Evolutionary conservation across 2,329 filamentous ascomycete genomes (phyloP), one percentile per base, ranked within the genome.

Genomic region (Ophiostoma sp.): DNA sequence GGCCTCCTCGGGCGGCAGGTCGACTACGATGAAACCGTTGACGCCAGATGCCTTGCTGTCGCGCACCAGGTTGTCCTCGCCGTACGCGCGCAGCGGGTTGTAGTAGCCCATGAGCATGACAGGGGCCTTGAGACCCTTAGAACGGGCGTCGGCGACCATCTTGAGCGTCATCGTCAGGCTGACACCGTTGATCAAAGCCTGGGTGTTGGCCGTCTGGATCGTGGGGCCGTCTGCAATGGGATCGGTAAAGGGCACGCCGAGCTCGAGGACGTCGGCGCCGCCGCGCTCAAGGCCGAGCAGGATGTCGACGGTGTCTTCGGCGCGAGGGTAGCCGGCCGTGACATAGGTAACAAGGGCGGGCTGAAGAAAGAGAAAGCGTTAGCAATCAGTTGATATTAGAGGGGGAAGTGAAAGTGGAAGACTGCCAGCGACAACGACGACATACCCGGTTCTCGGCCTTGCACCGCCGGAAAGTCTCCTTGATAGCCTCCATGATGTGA

Each of bases 61-160:
- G 78, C 90, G 87, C 72, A 99, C 86, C 82, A 98, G 90, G 75
- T 88, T 89, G 84, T 97, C 94, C 84, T 99, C 96, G 71, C 96
- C 96, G 81, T 98, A 99, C 79, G 92, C 93, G 75, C 98, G 86
- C 75, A 98, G 87, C 0, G 96, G 96, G 85, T 99, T 99, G 85
- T 97, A 99, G 88, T 99, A 99, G 79, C 96, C 96, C 96, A 99
- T 99, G 77, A 99, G 88, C 80, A 99, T 84, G 57, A 99, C 89
- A 0, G 96, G 96, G 0, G 92, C 90, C 79, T 88, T 91, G 72
- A 98, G 86, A 57, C 96, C 96, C 75, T 87, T 88, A 78, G 88
- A 87, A 79, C 96, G 88, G 64, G 95, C 94, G 75, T 92, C 89
- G 78, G 92, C 91, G 75, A 98, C 92, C 87, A 97, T 95, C 79